phyloP scores from a whole-genome alignment of 2,329 filamentous ascomycete genomes.

The Claviceps digitariae region DNA sequence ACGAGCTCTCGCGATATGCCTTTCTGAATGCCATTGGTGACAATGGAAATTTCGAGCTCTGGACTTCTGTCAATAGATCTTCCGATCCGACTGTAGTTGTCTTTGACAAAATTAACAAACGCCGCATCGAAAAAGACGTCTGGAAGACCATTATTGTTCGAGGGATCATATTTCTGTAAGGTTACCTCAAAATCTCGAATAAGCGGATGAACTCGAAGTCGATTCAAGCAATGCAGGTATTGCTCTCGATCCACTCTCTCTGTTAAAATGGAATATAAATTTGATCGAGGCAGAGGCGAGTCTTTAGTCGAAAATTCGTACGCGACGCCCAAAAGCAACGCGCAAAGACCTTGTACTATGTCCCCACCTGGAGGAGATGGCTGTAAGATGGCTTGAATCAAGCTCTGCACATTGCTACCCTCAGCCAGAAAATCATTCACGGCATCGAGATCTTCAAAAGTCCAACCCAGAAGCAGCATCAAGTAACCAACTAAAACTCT shows the following conservation, averaged over 20 bases:
- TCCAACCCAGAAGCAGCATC: conserved; percentile 77
- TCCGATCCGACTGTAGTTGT: conserved; percentile 78
- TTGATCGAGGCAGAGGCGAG: conserved; percentile 72
- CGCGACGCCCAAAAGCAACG: conserved; percentile 71
- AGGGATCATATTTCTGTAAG: conserved; percentile 49
- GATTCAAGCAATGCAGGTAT: conserved; percentile 70
- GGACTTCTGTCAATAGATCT: conserved; percentile 86
- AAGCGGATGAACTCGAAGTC: conserved; percentile 61
- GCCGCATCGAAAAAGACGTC: conserved; percentile 74
- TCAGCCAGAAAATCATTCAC: conserved; percentile 90
- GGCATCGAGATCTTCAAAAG: conserved; percentile 83
- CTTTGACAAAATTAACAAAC: conserved; percentile 90
- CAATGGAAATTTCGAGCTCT: conserved; percentile 68
- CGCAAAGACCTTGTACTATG: conserved; percentile 69
- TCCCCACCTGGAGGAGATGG: conserved; percentile 44
- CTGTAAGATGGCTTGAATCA: conserved; percentile 60
- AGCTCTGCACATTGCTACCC: conserved; percentile 78
- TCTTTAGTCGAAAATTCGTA: conserved; percentile 98
- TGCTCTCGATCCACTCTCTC: conserved; percentile 71
- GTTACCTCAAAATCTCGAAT: conserved; percentile 84
- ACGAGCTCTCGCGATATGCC: conserved; percentile 90
- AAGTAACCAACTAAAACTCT: conserved; percentile 73
- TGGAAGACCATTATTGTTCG: conserved; percentile 40
- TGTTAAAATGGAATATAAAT: conserved; percentile 64
- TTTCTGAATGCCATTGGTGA: conserved; percentile 68